These are phyloP conservation scores for Clarireedia sp. DNA, from an alignment of 2,329 filamentous ascomycete genomes.

Conservation along the genomic window DNA sequence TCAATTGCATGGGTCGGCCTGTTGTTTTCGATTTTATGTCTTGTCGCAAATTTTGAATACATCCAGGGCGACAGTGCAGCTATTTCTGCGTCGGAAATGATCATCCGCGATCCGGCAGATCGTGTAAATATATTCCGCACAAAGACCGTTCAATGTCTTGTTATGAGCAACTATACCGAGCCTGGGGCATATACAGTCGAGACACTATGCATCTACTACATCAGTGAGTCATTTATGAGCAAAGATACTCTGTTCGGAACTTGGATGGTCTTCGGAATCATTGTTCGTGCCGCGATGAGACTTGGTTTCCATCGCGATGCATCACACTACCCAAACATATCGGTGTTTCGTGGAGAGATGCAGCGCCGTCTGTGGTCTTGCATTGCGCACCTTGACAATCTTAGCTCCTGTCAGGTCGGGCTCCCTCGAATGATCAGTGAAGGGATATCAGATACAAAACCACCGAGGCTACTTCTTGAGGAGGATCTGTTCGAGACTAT, in stretches of 20 bases:
- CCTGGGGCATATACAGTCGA: constrained; percentile 42
- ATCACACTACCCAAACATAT: constrained; percentile 38
- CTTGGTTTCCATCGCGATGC: constrained; percentile 52
- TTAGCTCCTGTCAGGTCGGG: constrained; percentile 60
- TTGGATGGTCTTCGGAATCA: constrained; percentile 44
- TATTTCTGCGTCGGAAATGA: constrained; percentile 38
- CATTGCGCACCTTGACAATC: constrained; percentile 49
- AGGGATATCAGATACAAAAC: constrained; percentile 52
- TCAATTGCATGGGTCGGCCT: constrained; percentile 45
- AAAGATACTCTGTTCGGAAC: constrained; percentile 45
- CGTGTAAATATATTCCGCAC: constrained; percentile 41
- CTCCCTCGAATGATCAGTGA: constrained; percentile 59
- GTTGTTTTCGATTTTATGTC: constrained; percentile 30
- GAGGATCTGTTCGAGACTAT: constrained; percentile 54
- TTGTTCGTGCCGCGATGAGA: constrained; percentile 46
- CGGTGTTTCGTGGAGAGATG: constrained; percentile 52
- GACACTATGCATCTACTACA: constrained; percentile 44
- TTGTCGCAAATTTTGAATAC: constrained; percentile 4
- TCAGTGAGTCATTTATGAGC: constrained; percentile 44
- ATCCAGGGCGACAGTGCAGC: not conserved
- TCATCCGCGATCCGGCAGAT: constrained; percentile 32
- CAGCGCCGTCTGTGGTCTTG: constrained; percentile 49
- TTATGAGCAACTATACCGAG: constrained; percentile 42
- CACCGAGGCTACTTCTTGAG: constrained; percentile 56
- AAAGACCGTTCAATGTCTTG: constrained; percentile 44